These are phyloP conservation scores for Orbilia javanica DNA, from an alignment of 2,329 filamentous ascomycete species.

Conservation along the genomic window DNA sequence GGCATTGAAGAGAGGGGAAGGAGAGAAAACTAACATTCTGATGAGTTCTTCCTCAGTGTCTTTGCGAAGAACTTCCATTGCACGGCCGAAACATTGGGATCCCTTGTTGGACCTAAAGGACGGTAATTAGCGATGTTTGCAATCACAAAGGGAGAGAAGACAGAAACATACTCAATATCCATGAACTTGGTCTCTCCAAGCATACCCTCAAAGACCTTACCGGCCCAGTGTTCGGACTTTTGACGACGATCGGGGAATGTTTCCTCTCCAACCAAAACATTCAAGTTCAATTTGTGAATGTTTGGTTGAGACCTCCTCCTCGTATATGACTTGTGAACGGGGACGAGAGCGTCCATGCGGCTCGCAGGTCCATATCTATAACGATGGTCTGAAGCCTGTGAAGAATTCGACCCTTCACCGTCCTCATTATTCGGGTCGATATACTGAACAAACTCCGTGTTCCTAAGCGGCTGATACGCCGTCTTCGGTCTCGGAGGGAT, in stretches of 20 bases:
- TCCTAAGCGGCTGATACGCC: slow-evolving; percentile 53
- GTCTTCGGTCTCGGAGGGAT: slow-evolving; percentile 55
- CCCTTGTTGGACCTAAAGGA: slow-evolving; percentile 57
- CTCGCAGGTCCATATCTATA: slow-evolving; percentile 42
- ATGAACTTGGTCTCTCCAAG: slow-evolving; percentile 51
- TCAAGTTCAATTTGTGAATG: slow-evolving; percentile 56
- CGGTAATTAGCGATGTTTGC: slow-evolving; percentile 45
- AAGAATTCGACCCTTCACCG: slow-evolving; percentile 54
- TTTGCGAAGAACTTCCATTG: slow-evolving; percentile 61
- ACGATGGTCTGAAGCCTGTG: slow-evolving; percentile 52
- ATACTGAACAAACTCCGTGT: slow-evolving; percentile 58
- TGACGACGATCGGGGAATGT: slow-evolving; percentile 32
- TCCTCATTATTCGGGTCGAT: slow-evolving; percentile 52
- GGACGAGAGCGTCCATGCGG: slow-evolving; percentile 44
- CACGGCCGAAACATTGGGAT: slow-evolving; percentile 61
- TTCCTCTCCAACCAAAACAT: slow-evolving; percentile 49
- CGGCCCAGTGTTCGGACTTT: slow-evolving; percentile 52
- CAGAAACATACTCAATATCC: slow-evolving; percentile 40
- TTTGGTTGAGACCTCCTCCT: slow-evolving; percentile 55
- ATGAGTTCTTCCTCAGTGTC: slow-evolving; percentile 62
- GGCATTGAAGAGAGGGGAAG: neutral
- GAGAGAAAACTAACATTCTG: slow-evolving; percentile 60
- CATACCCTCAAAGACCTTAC: slow-evolving; percentile 49
- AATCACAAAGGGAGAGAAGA: neutral
- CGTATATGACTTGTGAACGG: slow-evolving; percentile 46